Evolutionary conservation across 2,329 filamentous ascomycete species (phyloP), one percentile per base, ranked within the genome.

Genomic region (Fusarium udum): DNA sequence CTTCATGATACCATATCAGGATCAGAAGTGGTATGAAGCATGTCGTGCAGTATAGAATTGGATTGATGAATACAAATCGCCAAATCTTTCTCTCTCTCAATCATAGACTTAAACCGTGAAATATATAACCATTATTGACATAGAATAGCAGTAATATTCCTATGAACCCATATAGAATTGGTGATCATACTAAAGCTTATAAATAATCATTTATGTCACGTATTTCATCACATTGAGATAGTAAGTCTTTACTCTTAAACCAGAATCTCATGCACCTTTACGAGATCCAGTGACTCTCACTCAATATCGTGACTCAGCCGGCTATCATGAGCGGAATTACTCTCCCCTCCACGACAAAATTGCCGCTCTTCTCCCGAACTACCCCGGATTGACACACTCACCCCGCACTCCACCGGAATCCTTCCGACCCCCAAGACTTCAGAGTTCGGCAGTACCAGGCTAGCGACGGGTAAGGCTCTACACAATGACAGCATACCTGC

Each of bases 321-420:
- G 53, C 28, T 57, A 26, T 34, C 13, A 2, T 2, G 4, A 32
- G 22, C 55, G 39, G 55, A 46, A 57, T 36, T 32, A 14, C 18
- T 56, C 34, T 11, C 9, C 1, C 11, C 5, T 18, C 11, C 16
- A 14, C 24, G 3, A 2, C 8, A 43, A 12, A 9, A n/a, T 28
- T 55, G 31, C 55, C 55, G 57, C 16, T 13, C 6, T 20, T 48
- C 14, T 39, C 14, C 37, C 49, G 42, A 58, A 11, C 37, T 34
- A 20, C 53, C 31, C 48, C 36, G 42, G 37, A 37, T n/a, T 34
- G 3, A n/a, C 40, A 22, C 2, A 18, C 16, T 43, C 34, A 20
- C 69, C 70, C 71, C 71, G 61, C 71, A 73, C 45, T 45, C 31
- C 13, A 13, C 58, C 70, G 70, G 71, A 73, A 73, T 31, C 24